These are phyloP conservation scores for Trametopsis cervina DNA, from an alignment of 768 basidiomycete species.

Conservation along the genomic window DNA sequence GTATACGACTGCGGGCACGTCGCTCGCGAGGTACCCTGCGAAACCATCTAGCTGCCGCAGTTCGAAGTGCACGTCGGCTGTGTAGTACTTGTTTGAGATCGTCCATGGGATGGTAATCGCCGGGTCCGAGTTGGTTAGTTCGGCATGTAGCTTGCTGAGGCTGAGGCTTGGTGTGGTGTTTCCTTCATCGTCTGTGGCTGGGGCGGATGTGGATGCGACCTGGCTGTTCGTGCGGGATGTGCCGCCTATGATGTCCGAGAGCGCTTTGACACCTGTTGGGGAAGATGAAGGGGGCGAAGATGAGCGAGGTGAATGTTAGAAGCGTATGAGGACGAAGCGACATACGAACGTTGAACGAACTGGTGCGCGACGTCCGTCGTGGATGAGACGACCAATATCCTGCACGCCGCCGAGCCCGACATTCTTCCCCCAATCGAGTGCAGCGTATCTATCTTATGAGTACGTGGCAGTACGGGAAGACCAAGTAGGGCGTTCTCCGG, in stretches of 20 bases:
- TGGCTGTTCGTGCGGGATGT: constrained; percentile 7
- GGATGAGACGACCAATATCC: constrained; percentile 22
- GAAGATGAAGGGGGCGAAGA: neutral
- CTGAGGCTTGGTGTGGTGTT: neutral
- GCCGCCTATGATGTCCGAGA: constrained; percentile 3
- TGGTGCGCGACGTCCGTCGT: constrained; percentile 17
- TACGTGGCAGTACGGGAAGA: neutral
- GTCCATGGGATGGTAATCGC: constrained; percentile 55
- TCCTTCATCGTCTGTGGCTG: constrained; percentile 1
- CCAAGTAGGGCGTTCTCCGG: no score
- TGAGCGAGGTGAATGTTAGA: neutral
- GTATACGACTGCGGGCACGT: constrained; percentile 67
- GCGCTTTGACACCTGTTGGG: constrained; percentile 17
- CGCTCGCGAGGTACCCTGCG: constrained; percentile 32
- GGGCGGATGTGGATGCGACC: constrained; percentile 4
- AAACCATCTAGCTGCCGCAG: constrained; percentile 40
- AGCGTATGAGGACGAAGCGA: neutral
- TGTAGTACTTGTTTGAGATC: constrained; percentile 77
- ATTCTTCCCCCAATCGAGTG: no score
- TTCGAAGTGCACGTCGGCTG: constrained; percentile 66
- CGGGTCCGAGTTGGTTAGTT: neutral
- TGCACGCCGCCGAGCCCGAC: constrained; percentile 9
- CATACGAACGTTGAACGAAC: constrained; percentile 22
- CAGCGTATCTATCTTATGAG: neutral
- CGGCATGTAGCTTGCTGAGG: neutral